phyloP scores from a whole-genome alignment of 1,139 yeast genomes.

The Saccharomycopsis hybrid region DNA sequence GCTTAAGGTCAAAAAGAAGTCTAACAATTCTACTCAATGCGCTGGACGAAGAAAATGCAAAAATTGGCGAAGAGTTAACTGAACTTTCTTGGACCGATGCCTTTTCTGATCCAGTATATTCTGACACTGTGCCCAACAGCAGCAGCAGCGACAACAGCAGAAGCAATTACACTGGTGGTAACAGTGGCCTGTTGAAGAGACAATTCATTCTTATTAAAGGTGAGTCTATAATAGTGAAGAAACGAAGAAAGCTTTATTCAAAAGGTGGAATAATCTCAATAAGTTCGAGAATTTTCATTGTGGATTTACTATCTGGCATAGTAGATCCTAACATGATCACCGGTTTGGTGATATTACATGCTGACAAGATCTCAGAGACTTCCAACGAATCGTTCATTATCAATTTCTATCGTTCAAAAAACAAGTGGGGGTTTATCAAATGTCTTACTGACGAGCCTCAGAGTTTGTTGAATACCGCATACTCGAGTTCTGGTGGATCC shows the following conservation, averaged over 20 bases:
- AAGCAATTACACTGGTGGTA: conserved; percentile 18
- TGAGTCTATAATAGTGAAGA: conserved; percentile 51
- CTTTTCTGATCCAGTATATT: conserved; percentile 19
- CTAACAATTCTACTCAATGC: conserved; percentile 72
- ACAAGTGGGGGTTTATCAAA: conserved; percentile 84
- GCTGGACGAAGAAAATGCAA: conserved; percentile 49
- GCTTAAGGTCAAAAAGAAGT: conserved; percentile 28
- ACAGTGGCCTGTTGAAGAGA: conserved; percentile 21
- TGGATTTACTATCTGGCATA: conserved; percentile 72
- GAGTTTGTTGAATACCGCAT: conserved; percentile 18
- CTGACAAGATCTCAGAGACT: conserved; percentile 67
- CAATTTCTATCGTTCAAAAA: conserved; percentile 61
- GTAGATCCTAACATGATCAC: conserved; percentile 64
- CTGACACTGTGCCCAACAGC: conserved; percentile 24
- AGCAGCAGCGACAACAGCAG: conserved; percentile 20
- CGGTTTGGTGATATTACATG: conserved; percentile 76
- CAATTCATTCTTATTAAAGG: conserved; percentile 46
- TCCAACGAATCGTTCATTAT: conserved; percentile 79
- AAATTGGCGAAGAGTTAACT: conserved; percentile 52
- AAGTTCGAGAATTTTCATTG: conserved; percentile 74
- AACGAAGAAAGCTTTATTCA: conserved; percentile 55
- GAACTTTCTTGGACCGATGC: conserved; percentile 57
- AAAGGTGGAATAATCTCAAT: conserved; percentile 83
- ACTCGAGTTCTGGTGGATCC: conserved; percentile 6
- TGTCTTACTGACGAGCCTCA: conserved; percentile 88